phyloP scores from a whole-genome alignment of 306 rosid species.

The Vigna hirtella region DNA sequence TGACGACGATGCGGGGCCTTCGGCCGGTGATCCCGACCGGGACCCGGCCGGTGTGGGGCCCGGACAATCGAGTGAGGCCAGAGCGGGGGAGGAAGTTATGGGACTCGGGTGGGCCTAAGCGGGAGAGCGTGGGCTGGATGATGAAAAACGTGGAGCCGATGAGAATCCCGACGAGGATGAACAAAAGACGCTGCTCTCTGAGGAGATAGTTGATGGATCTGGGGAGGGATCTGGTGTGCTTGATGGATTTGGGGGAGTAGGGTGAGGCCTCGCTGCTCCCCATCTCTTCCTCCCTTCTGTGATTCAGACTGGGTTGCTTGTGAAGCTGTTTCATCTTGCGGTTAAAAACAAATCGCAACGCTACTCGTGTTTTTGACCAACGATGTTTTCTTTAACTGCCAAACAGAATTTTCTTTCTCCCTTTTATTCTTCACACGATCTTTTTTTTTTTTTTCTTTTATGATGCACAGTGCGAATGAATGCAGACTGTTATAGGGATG shows the following conservation, averaged over 20 bases:
- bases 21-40: constrained; percentile 65
- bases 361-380: background rate
- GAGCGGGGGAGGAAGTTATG: constrained; percentile 35
- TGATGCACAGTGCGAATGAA: background rate
- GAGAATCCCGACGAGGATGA: constrained; percentile 79
- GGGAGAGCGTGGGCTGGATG: constrained; percentile 83
- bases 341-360: background rate
- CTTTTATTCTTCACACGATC: no score
- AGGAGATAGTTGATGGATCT: constrained; percentile 85
- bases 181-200: constrained; percentile 86
- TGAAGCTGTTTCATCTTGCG: constrained; percentile 69
- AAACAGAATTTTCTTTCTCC: background rate
- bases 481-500: background rate
- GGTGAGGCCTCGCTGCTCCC: constrained; percentile 46
- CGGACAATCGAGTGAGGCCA: background rate
- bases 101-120: constrained; percentile 64
- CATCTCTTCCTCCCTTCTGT: constrained; percentile 81
- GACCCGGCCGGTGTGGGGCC: constrained; percentile 52
- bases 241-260: constrained; percentile 79
- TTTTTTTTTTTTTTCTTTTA: background rate
- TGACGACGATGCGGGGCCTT: constrained; percentile 73
- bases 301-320: constrained; percentile 72
- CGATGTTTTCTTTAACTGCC: background rate
- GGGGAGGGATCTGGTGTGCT: constrained; percentile 83
- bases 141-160: constrained; percentile 93